Base-by-base conservation (phyloP, 495 filamentous ascomycete genomes). In the Penicillium paradoxum region DNA sequence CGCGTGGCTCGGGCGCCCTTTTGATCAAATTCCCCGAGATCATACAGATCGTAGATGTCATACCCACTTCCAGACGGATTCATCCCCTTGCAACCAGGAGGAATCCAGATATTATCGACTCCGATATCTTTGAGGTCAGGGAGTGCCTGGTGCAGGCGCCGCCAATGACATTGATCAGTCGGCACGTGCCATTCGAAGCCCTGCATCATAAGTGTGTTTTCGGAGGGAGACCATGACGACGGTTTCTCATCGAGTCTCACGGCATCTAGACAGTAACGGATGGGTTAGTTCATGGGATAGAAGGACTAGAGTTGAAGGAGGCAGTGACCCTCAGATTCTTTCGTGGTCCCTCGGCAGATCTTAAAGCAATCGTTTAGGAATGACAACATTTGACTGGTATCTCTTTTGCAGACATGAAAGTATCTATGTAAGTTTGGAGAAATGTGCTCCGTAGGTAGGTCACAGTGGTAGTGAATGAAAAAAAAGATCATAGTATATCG, bases 181-280 rank as follows among this genome's bases (percentile, higher is more conserved):
- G 83, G 84, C 1, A 84, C 78, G 60, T 90, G 82, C 86, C 87
- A 89, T 73, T 90, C 87, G 61, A 87, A 90, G 15, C 74, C 82
- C 68, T 90, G 83, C 61, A 90, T 73, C 72, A 90, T 81, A 53
- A 83, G 82, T 41, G 56, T 60, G 54, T 89, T 90, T 27, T 69
- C 61, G 1, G 66, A 57, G 30, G 58, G 49, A 46, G 49, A 54
- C 68, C 66, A 66, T 45, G 52, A 59, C 14, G 60, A 48, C 13
- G 55, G 48, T 29, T 72, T 55, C 47, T 71, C 64, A 8, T 61
- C 57, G 14, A 57, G 13, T 24, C 54, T 34, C 9, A 52, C 61
- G 32, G 62, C 45, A 19, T 69, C 65, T 68, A 37, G 8, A 14
- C 21, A 19, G 6, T 53, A 45, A 48, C 9, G 9, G 18, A n/a